Conservation (phyloP, 768 basidiomycete genomes). For the Trametopsis cervina region DNA sequence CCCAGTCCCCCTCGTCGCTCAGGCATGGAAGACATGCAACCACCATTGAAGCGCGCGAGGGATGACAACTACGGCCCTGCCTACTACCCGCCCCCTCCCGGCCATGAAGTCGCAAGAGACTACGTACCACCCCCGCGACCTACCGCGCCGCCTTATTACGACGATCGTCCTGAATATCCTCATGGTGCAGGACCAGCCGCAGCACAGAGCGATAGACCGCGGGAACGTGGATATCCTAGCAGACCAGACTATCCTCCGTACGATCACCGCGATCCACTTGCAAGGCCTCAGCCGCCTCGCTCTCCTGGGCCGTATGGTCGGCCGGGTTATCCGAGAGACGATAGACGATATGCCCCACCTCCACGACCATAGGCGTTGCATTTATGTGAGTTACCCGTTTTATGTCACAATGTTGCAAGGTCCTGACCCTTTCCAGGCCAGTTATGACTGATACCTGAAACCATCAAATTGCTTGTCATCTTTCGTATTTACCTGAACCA, state of each 20-base stretch:
- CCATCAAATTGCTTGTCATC: too few species aligned
- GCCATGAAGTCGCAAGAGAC: constrained; percentile 4
- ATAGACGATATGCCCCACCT: constrained; percentile 16
- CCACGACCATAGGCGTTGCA: too few species aligned
- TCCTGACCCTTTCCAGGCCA: too few species aligned
- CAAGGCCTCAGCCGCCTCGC: constrained; percentile 14
- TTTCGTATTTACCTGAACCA: too few species aligned
- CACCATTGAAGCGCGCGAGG: constrained; percentile 22
- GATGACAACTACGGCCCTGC: constrained; percentile 16
- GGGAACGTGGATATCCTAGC: too few species aligned
- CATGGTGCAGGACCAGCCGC: constrained; percentile 12
- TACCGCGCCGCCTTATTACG: constrained; percentile 16
- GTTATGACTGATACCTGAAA: too few species aligned
- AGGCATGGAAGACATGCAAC: constrained; percentile 19
- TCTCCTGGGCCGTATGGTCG: constrained; percentile 18
- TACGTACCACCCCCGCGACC: constrained; percentile 14
- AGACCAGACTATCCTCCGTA: constrained; percentile 15
- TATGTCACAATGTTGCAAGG: too few species aligned
- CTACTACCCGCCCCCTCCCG: constrained; percentile 12
- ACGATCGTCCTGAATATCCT: constrained; percentile 7
- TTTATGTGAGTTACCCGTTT: too few species aligned
- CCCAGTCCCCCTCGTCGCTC: constrained; percentile 18
- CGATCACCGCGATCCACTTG: constrained; percentile 12
- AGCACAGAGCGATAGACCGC: too few species aligned
- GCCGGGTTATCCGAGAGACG: constrained; percentile 16